Evolutionary conservation across 768 basidiomycete species (phyloP), one percentile per base, ranked within the genome.

Genomic region (Macrolepiota dolichaula): DNA sequence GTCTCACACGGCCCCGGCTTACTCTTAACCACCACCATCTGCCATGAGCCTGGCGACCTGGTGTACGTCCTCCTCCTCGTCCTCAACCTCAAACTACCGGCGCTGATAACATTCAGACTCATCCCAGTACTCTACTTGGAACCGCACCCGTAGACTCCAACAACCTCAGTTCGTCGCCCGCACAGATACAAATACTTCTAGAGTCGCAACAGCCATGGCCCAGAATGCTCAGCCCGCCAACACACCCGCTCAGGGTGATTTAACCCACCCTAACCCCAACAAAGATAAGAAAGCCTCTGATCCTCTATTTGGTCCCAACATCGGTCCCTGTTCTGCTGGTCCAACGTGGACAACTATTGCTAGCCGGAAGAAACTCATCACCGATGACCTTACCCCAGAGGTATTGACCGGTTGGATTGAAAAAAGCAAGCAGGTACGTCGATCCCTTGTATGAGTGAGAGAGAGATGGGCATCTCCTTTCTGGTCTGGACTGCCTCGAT

Each of bases 251-350:
- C 19, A 36, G 11, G 47, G 36, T 17, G 22, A 29, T 9, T 11
- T 37, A 1, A n/a, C 50, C 24, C 47, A 49, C 12, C 38, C 49
- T 11, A 51, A n/a, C 32, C 17, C 57, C 13, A 40, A 38, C 50
- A 81, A 80, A 67, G 81, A 85, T 50, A 83, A 83, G 65, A 87
- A 85, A 70, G 84, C 85, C 46, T 84, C 85, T 12, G 91, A 94
- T 62, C 88, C 92, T 0, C 83, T 97, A 49, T 97, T 96, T 73
- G 95, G 95, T 0, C 95, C 95, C 9, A 91, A 89, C 71, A 91
- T 97, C 59, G 95, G 95, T 10, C 81, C 88, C 54, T 83, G 89
- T 50, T 82, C 75, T 69, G 80, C 77, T 57, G 85, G 85, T 0
- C 91, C 92, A 9, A 73, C 83, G 0, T 94, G 92, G 92, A 86